Conservation (phyloP, 2,329 filamentous ascomycete species). For the Coniella vitis region DNA sequence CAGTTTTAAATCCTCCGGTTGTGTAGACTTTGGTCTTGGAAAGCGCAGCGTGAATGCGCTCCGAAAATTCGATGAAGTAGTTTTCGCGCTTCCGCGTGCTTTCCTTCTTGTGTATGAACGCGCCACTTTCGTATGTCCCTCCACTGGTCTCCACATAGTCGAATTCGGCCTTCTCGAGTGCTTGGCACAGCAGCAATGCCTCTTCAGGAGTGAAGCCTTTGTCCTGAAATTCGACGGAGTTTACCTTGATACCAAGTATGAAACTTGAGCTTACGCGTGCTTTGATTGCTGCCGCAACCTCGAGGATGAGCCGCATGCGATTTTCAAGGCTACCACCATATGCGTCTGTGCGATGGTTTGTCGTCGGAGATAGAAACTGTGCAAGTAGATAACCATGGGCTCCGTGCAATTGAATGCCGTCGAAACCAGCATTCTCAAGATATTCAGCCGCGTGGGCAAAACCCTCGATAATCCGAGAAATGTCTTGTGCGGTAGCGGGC, state of each 20-base stretch:
- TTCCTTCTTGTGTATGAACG: conserved; percentile 44
- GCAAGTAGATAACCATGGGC: conserved; percentile 43
- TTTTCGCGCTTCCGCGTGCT: conserved; percentile 47
- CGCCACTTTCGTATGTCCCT: conserved; percentile 50
- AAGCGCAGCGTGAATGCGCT: conserved; percentile 38
- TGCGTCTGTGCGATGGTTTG: conserved; percentile 29
- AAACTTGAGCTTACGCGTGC: conserved; percentile 25
- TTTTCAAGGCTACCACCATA: conserved; percentile 39
- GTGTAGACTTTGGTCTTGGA: conserved; percentile 44
- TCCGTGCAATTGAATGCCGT: conserved; percentile 38
- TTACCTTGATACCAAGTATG: conserved; percentile 52
- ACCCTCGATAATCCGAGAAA: conserved; percentile 43
- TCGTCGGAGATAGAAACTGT: conserved; percentile 31
- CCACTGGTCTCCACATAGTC: conserved; percentile 54
- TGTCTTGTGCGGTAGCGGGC: conserved; percentile 43
- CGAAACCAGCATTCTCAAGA: conserved; percentile 49
- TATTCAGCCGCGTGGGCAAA: conserved; percentile 53
- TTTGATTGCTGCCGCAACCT: conserved; percentile 35
- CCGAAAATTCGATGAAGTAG: conserved; percentile 53
- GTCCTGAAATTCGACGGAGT: conserved; percentile 49
- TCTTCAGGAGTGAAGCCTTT: conserved; percentile 45
- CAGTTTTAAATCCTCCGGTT: conserved; percentile 47
- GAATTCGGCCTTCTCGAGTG: conserved; percentile 42
- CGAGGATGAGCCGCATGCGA: conserved; percentile 38
- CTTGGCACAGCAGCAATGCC: conserved; percentile 37